Conservation (phyloP, 1,284 basidiomycete species). For the Lentinula novae-zelandiae region DNA sequence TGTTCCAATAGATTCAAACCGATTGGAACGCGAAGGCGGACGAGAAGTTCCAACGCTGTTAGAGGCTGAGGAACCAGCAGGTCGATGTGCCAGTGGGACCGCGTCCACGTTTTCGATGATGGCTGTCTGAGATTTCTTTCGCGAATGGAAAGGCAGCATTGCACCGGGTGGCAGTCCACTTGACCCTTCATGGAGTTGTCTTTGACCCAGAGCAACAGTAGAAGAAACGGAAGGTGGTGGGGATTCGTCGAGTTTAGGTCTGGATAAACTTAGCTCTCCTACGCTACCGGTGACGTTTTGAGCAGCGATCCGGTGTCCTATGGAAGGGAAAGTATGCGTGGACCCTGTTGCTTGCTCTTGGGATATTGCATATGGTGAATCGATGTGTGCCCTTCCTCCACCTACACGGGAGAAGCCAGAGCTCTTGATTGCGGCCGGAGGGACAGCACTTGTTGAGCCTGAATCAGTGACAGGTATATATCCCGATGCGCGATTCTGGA, state of each 20-base stretch:
- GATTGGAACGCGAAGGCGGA: conserved; percentile 5
- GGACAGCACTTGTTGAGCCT: conserved; percentile 17
- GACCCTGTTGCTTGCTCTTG: conserved; percentile 26
- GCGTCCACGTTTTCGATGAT: conserved; percentile 54
- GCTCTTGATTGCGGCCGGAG: conserved; percentile 24
- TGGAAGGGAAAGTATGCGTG: conserved; percentile 63
- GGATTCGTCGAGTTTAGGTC: conserved; percentile 34
- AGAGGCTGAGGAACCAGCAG: neutral
- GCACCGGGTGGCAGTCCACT: conserved; percentile 55
- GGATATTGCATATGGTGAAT: conserved; percentile 73
- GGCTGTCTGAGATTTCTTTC: conserved; percentile 78
- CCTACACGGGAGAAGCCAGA: conserved; percentile 77
- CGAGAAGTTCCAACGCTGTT: conserved; percentile 1
- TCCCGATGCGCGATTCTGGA: conserved; percentile 40
- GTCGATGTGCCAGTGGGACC: neutral
- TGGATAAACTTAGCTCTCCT: conserved; percentile 18
- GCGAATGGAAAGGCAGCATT: conserved; percentile 62
- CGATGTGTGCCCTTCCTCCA: conserved; percentile 74
- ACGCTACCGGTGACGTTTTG: conserved; percentile 12
- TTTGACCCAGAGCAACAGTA: conserved; percentile 33
- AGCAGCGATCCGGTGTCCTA: conserved; percentile 38
- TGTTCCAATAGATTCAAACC: neutral
- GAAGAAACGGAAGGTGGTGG: conserved; percentile 53
- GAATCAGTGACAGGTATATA: conserved; percentile 41
- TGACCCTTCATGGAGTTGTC: conserved; percentile 28